A percentile compares a stretch with the other conserved stretches of the same genome.
These are phyloP conservation scores for Paxillus rubicundulus DNA, from an alignment of 768 basidiomycete genomes.

Conservation along the genomic window DNA sequence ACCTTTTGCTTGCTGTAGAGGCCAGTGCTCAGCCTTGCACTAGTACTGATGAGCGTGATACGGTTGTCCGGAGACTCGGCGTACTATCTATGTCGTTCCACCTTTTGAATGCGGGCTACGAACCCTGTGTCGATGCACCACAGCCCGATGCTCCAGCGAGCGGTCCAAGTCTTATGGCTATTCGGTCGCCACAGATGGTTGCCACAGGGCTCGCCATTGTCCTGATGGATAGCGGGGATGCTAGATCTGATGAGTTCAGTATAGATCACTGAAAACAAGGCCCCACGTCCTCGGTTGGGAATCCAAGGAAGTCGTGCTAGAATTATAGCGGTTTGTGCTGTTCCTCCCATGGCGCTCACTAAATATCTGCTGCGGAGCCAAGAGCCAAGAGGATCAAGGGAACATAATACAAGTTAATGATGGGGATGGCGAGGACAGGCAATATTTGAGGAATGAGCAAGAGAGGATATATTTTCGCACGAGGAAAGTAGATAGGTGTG, in stretches of 20 bases:
- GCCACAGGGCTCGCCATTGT: no score
- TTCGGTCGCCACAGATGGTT: no score
- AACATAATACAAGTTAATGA: not conserved
- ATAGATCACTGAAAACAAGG: no score
- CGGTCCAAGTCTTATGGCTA: no score
- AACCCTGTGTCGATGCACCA: not conserved
- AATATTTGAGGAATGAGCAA: conserved; percentile 26
- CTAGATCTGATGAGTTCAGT: no score
- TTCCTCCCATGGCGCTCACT: no score
- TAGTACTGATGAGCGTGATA: not conserved
- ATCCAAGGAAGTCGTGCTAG: no score
- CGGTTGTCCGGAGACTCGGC: not conserved
- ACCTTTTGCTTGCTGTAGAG: not conserved
- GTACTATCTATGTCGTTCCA: not conserved
- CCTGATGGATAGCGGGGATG: no score
- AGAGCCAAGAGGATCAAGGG: not conserved
- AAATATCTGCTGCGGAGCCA: not conserved
- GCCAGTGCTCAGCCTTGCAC: not conserved
- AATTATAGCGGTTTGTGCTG: no score
- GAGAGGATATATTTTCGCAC: conserved; percentile 28
- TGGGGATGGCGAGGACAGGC: not conserved
- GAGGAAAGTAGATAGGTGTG: not conserved
- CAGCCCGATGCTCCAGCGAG: not conserved
- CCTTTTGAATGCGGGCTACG: not conserved
- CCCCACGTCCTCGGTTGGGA: no score